A percentile compares a stretch with the other conserved stretches of the same genome.
Conservation (phyloP, 225 moss, liverwort and hornwort genomes). For the Neckera pumila region DNA sequence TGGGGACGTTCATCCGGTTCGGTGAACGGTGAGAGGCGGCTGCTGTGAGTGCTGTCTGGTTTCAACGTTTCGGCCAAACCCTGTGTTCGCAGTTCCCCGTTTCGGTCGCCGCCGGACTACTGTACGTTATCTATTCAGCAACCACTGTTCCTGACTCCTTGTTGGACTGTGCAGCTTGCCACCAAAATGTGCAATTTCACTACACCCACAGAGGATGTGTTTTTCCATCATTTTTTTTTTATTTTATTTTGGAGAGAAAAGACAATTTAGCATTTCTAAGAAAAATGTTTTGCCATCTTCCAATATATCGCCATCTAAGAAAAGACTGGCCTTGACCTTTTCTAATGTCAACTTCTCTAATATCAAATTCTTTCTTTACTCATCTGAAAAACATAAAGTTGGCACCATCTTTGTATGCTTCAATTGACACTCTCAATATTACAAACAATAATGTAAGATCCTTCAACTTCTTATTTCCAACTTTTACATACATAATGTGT, state of each 20-base stretch:
- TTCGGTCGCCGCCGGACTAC: not conserved
- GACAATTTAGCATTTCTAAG: not conserved
- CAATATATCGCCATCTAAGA: rapidly evolving
- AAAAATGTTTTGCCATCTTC: no score
- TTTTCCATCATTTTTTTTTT: not conserved
- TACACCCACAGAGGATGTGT: rapidly evolving
- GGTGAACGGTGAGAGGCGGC: not conserved
- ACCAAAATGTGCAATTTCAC: no score
- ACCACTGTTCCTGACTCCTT: not conserved
- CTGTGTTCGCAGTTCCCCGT: not conserved
- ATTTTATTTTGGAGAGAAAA: no score
- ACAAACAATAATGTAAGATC: not conserved
- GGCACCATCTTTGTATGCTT: not conserved
- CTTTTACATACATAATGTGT: rapidly evolving
- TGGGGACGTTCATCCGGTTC: not conserved
- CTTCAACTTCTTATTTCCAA: not conserved
- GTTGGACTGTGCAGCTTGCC: not conserved
- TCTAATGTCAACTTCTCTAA: not conserved
- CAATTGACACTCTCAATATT: not conserved
- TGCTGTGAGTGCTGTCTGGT: not conserved
- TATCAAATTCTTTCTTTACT: not conserved
- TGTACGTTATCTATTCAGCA: not conserved
- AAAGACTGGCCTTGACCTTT: not conserved
- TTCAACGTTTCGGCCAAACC: not conserved
- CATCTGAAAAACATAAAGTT: rapidly evolving